Percentiles rank a stretch among this genome's conserved stretches.
Evolutionary conservation across 148 eudicot genomes (phyloP).

Genomic region (Diospyros lotus): DNA sequence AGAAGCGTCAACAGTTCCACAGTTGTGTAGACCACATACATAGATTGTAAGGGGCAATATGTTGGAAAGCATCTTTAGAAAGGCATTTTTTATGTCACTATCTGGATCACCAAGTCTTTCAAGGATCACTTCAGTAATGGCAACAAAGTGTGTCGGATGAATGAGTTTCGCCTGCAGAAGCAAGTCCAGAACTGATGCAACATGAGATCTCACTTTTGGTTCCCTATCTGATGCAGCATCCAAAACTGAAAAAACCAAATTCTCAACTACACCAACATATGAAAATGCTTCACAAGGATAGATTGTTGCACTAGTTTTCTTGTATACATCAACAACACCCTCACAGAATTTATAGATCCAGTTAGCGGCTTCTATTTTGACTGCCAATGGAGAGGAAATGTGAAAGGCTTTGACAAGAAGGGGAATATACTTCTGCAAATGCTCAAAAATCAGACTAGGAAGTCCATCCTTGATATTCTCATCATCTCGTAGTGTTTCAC

Average conservation of each 20-base stretch:
- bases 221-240: slow-evolving; percentile 86
- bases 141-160: slow-evolving; percentile 53
- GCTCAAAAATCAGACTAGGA: slow-evolving; percentile 31
- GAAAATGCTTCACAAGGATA: slow-evolving; percentile 46
- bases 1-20: slow-evolving; percentile 30
- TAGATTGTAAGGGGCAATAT: slow-evolving; percentile 64
- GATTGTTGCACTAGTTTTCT: slow-evolving; percentile 28
- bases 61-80: slow-evolving; percentile 58
- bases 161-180: slow-evolving; percentile 73
- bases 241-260: slow-evolving; percentile 55
- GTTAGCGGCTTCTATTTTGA: slow-evolving; percentile 67
- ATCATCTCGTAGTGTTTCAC: slow-evolving; percentile 18
- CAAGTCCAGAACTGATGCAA: slow-evolving; percentile 52
- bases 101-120: slow-evolving; percentile 90
- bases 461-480: slow-evolving; percentile 23
- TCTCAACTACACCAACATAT: slow-evolving; percentile 40
- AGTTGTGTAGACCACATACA: slow-evolving; percentile 55
- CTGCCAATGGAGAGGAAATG: slow-evolving; percentile 57
- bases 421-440: slow-evolving; percentile 54
- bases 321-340: slow-evolving; percentile 40
- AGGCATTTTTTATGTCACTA: slow-evolving; percentile 46
- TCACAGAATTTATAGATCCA: slow-evolving; percentile 68
- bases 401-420: slow-evolving; percentile 63
- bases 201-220: slow-evolving; percentile 73
- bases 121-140: slow-evolving; percentile 55